phyloP scores from a whole-genome alignment of 495 filamentous ascomycete species.

The Astrothelium subdiscretum region DNA sequence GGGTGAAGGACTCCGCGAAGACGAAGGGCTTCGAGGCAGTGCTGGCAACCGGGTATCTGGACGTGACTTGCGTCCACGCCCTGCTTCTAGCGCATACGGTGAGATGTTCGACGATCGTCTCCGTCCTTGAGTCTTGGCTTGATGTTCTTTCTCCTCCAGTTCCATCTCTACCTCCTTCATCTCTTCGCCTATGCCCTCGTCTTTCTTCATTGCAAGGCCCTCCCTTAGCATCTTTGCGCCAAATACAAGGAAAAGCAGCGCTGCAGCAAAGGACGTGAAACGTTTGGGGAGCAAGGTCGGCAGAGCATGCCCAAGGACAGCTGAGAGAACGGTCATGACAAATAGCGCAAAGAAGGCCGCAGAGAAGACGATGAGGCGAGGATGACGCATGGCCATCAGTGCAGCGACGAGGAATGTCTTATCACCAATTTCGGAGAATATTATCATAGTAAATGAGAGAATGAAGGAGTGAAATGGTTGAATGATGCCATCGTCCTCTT shows the following conservation, averaged over 20 bases:
- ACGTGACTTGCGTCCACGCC: conserved; percentile 43
- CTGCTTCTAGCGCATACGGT: conserved; percentile 55
- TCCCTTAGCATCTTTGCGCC: conserved; percentile 77
- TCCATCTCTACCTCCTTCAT: conserved; percentile 97
- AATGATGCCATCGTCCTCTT: conserved; percentile 51
- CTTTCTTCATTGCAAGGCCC: conserved; percentile 72
- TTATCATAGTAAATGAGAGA: conserved; percentile 91
- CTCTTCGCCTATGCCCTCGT: conserved; percentile 84
- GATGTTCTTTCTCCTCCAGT: conserved; percentile 81
- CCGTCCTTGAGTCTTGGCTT: conserved; percentile 36
- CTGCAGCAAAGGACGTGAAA: conserved; percentile 76
- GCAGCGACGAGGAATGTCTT: conserved; percentile 97
- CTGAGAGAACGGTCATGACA: conserved; percentile 93
- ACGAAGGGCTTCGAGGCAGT: conserved; percentile 44
- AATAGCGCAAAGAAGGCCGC: conserved; percentile 86
- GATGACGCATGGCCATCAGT: conserved; percentile 98
- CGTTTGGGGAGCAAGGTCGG: conserved; percentile 82
- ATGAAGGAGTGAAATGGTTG: conserved; percentile 83
- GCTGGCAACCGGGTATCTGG: conserved; percentile 49
- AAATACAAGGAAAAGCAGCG: conserved; percentile 77
- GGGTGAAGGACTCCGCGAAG: conserved; percentile 41
- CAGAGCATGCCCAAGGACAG: conserved; percentile 86
- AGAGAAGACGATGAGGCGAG: conserved; percentile 82
- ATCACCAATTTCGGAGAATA: conserved; percentile 95
- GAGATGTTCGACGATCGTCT: conserved; percentile 42